Base-by-base conservation (phyloP, 148 eudicot species). In the Heliosperma pusillum region DNA sequence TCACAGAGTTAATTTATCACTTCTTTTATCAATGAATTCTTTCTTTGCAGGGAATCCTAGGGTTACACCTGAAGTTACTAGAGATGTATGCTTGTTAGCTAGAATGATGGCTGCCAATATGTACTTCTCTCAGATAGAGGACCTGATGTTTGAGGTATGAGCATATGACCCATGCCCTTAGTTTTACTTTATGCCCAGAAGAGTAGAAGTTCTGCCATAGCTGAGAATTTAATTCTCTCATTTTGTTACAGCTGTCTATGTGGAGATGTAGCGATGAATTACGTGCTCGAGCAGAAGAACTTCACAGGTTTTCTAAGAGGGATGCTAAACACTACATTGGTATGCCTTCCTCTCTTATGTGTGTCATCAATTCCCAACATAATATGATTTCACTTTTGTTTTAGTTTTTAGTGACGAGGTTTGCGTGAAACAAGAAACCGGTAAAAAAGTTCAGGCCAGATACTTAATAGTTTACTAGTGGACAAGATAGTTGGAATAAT, bases 31-130 rank as follows among this genome's bases (percentile, higher is more conserved):
- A 44, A 12, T 44, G 56, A 3, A 13, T 69, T 21, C 60, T 19
- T 73, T 36, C 45, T 27, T 33, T 81, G 76, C 82, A 93, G 96
- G 97, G 70, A 93, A 93, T 73, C 97, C 97, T 7, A 90, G 97
- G 72, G 97, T 93, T 40, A 93, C 96, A 55, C 97, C 97, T 63
- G 97, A 93, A 83, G 97, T 93, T 56, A 93, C 97, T 8, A 86
- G 97, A 76, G 97, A 93, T 80, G 97, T 93, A 20, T 93, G 97
- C 78, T 85, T 93, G 74, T 78, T 93, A 82, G 97, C 97, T 45
- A 84, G 97, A 80, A 90, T 93, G 97, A 93, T 93, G 93, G 97
- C 93, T 82, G 96, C 97, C 42, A 93, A 93, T 69, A 60, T 90
- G 86, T 93, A 93, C 76, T 93, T 89, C 74, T 93, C 97, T 56